Evolutionary conservation across 2,329 filamentous ascomycete species (phyloP), one percentile per base, ranked within the genome.

Genomic region (Trichoderma brevicompactum): DNA sequence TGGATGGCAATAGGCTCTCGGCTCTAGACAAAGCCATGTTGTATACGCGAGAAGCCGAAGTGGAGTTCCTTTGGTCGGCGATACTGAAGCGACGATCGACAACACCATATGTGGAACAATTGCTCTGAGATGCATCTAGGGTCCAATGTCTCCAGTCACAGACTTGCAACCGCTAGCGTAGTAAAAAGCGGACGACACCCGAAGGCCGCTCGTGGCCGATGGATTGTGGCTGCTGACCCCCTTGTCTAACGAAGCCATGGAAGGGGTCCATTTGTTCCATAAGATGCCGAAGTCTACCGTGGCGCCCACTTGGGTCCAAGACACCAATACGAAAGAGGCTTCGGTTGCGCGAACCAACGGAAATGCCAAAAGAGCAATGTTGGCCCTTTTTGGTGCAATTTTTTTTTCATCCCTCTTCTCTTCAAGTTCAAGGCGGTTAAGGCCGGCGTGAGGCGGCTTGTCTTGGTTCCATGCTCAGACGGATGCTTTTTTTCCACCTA

Each of bases 261-360:
- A 65, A 65, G 48, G 52, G 50, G 19, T 48, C 58, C 58, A 50
- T 66, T 63, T 56, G 64, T 66, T 66, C 64, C 50, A 63, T 50
- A 36, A 53, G 60, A 46, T 46, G 60, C 60, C 60, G 60, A 63
- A 56, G 56, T 36, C 63, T 50, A 52, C 65, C 59, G 65, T 60
- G 38, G 48, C 23, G 19, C 43, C 50, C 50, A 64, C 41, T 64
- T 64, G 41, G 60, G 8, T 10, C 13, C 15, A 44, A 43, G 59
- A 53, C 59, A 38, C 59, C 59, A 53, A 13, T 38, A 65, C 60
- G 9, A 64, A 64, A 56, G n/a, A 46, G 60, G 60, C 49, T 54
- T 54, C 15, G 60, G 60, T 53, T 63, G 60, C 60, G 60, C 54
- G 43, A 41, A 38, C 59, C 48, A 62, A 43, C n/a, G 15, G 48